Percentiles rank a stretch among this genome's conserved stretches.
Evolutionary conservation across 129 eudicot genomes (phyloP).

Genomic region (Flaveria bidentis): DNA sequence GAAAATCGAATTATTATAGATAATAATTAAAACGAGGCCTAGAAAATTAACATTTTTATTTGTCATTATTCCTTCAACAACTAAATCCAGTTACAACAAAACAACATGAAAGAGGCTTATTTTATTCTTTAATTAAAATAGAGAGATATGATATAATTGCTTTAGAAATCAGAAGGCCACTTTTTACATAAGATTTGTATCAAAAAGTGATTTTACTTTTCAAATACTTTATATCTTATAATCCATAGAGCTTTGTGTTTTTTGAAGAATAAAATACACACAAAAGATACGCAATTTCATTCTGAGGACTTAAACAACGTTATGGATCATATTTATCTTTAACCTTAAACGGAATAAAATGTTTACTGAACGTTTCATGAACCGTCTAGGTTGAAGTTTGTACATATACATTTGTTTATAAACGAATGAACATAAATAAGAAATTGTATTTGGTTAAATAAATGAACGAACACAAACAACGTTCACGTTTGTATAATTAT

Average conservation of each 20-base stretch:
- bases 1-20: neutral
- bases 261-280: neutral
- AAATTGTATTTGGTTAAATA: no score
- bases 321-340: no score
- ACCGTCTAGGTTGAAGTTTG: no score
- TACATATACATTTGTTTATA: no score
- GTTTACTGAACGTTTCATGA: no score
- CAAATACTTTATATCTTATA: neutral
- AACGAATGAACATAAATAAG: no score
- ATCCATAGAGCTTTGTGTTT: neutral
- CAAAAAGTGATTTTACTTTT: conserved; percentile 5
- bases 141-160: neutral
- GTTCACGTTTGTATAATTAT: no score
- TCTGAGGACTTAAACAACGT: neutral
- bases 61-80: conserved; percentile 2
- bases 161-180: neutral
- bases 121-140: neutral
- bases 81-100: neutral
- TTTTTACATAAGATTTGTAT: neutral
- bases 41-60: neutral
- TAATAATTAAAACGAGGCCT: conserved; percentile 1
- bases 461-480: no score
- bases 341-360: no score
- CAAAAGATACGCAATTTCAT: neutral
- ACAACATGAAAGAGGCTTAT: conserved; percentile 3